Evolutionary conservation across 2,329 filamentous ascomycete species (phyloP), one percentile per base, ranked within the genome.

Genomic region (Trichoderma sp.): DNA sequence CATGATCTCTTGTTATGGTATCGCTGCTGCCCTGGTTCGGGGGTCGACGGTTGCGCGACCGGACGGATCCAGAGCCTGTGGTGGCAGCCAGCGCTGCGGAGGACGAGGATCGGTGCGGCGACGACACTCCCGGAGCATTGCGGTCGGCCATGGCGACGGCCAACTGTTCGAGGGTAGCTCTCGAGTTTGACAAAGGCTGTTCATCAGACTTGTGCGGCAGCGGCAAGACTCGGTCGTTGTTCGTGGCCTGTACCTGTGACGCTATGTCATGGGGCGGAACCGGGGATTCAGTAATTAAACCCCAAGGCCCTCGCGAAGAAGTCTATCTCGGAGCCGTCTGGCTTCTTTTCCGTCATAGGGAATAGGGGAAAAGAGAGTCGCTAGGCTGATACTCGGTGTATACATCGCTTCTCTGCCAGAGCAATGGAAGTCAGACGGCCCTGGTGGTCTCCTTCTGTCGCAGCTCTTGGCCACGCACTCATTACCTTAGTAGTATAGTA

Each of bases 21-120:
- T 48, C 63, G 60, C 42, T 17, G 37, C 34, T 58, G 67, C 73
- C 74, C 19, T 75, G 72, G 69, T 76, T 79, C 60, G 77, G 76
- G 35, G 79, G 77, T 57, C 82, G 84, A 66, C 85, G 82, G 70
- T 85, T 86, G 68, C 86, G 84, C 64, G 84, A 82, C 29, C 85
- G 83, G 66, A 82, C 72, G 29, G 79, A 76, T 67, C 74, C 73
- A 29, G 80, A 73, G 67, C 80, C 79, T 70, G 80, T 75, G 70
- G 82, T 80, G 68, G 77, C 78, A 58, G 80, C 78, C 71, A 80
- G 77, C 61, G 79, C 77, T 64, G 83, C 74, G 57, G 80, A 79
- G 50, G 84, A 85, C 65, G 84, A 83, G 67, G 82, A 79, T 75
- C 81, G 79, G 71, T 79, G 77, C 69, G 77, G 77, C 70, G 76